Evolutionary conservation across 108 stramenopile species (phyloP), one percentile per base, ranked within the genome.

Genomic region (Pseudonitzschia multiseries): DNA sequence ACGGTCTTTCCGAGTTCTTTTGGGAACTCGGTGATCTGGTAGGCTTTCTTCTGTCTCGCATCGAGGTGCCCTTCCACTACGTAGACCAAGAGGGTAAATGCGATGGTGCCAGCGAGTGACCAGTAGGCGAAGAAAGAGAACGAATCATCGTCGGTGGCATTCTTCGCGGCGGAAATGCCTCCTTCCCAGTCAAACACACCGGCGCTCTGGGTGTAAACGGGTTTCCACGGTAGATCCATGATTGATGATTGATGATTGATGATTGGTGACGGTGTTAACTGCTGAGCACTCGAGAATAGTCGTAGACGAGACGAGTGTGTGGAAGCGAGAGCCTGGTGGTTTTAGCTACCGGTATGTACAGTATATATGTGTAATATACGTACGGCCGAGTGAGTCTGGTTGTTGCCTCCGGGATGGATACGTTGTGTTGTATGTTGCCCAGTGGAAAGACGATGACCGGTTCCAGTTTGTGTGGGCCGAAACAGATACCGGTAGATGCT

Each of bases 1-100:
- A 94, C 93, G 5, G 90, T 90, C 10, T 50, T 68, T 48, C 78
- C 80, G 52, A 94, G 69, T 71, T 90, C 84, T 20, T 36, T 46
- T 1, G 93, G 93, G 60, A 94, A 94, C 18, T 73, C 33, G 0
- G 87, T 92, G 62, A 81, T 78, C 76, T 86, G 77, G 65, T 92
- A 94, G 21, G 89, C 78, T 22, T 65, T 72, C 29, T 87, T 85
- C 65, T 94, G 93, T 32, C 93, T 82, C 18, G 79, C 72, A 69
- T 90, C 85, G 41, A 94, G 73, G 65, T 81, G 75, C 28, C 80
- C 78, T 73, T 94, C 93, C 36, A 90, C 79, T 15, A 80, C 59
- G 44, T 87, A 92, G 13, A 94, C 93, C 41, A 82, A 50, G 15
- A 90, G 50, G 0, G 93, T 92, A 71, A 94, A 94, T 12, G 72